A percentile compares a stretch with the other conserved stretches of the same genome.
Evolutionary conservation across 2,329 filamentous ascomycete genomes (phyloP).

Genomic region (Aspergillus ochraceus): DNA sequence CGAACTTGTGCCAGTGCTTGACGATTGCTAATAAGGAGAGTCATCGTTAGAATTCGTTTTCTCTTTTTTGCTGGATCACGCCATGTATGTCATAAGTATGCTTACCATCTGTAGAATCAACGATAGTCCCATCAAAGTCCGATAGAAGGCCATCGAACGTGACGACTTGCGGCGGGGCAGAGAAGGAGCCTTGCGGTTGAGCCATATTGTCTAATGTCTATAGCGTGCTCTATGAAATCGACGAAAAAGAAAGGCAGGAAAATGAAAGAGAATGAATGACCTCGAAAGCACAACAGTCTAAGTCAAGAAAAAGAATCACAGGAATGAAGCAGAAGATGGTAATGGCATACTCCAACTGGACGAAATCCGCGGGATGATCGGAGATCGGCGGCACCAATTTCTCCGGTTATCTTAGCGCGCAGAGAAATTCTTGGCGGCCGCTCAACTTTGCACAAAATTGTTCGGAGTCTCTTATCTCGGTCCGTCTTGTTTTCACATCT

Average conservation of each 20-base stretch:
- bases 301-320: not conserved
- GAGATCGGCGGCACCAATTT: slow-evolving; percentile 34
- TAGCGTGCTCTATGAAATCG: not conserved
- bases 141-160: slow-evolving; percentile 47
- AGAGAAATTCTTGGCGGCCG: slow-evolving; percentile 31
- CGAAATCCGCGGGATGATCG: slow-evolving; percentile 15
- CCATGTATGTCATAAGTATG: not conserved
- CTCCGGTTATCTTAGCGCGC: slow-evolving; percentile 38
- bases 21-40: slow-evolving; percentile 51
- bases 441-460: slow-evolving; percentile 25
- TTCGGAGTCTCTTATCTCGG: slow-evolving; percentile 17
- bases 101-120: slow-evolving; percentile 49
- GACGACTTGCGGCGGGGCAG: slow-evolving; percentile 39
- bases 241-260: not conserved
- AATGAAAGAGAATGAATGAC: not conserved
- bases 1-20: slow-evolving; percentile 62
- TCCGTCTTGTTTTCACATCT: slow-evolving; percentile 14
- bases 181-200: slow-evolving; percentile 36
- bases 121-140: slow-evolving; percentile 50
- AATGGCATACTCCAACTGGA: not conserved
- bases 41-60: slow-evolving; percentile 44
- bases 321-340: not conserved
- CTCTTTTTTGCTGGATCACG: slow-evolving; percentile 48
- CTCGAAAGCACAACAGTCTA: not conserved
- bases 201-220: slow-evolving; percentile 26